Evolutionary conservation across 1,284 basidiomycete genomes (phyloP), one percentile per base, ranked within the genome.

Genomic region (Stereum hirsutum): DNA sequence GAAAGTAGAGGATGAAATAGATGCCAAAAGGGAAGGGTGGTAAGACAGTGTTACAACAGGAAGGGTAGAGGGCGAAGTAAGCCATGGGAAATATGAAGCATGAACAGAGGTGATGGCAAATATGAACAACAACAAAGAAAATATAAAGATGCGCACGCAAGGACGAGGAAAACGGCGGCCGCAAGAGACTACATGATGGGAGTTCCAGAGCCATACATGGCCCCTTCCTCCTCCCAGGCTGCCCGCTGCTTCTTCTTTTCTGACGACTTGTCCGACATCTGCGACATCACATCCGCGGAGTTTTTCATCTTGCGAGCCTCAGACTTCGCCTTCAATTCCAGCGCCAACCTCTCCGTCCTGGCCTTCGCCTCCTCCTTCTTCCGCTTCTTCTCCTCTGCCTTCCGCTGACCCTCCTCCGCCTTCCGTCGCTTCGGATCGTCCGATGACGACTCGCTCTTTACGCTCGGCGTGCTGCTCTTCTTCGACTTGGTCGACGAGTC

Each of bases 331-430:
- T 58, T 57, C 46, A 67, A 55, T 31, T 72, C 65, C 41, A 62
- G 57, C n/a, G 69, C 68, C 26, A 72, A 54, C 38, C 59, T 59
- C 44, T 70, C 68, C 14, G 60, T 55, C 50, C 59, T 60, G 40
- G 56, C 58, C 48, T 61, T 63, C 44, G 63, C 63, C 42, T 68
- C 66, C 34, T 65, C 68, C 60, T 71, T 72, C 54, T 66, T 69
- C 49, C 61, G 59, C 49, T 52, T 57, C 57, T 73, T 72, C 48
- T 64, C 65, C 47, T 74, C 68, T 6, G 60, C 62, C 54, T 65
- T 72, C 28, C 59, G 51, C 40, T 49, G 46, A 47, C 61, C 70
- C 43, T 44, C 48, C 32, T 46, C 41, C 24, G 53, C 53, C 45
- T 64, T 69, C 28, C 53, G 50, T 33, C 39, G 46, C n/a, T 55